These are phyloP conservation scores for Mycena albidolilacea DNA, from an alignment of 768 basidiomycete species.

Conservation along the genomic window DNA sequence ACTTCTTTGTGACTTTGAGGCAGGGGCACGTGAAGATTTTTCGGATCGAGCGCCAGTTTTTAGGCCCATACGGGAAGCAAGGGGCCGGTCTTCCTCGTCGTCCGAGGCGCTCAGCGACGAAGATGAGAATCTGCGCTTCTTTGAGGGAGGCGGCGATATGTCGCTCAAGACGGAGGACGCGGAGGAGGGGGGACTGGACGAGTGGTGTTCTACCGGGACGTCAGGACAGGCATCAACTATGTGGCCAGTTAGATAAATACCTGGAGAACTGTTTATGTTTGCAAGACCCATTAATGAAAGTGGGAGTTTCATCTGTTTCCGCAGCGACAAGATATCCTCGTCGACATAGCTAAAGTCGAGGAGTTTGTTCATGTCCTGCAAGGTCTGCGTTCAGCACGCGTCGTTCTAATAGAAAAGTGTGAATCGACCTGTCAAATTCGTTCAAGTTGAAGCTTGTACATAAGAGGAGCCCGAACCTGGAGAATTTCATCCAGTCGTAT, in stretches of 20 bases:
- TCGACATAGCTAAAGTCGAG: conserved; percentile 87
- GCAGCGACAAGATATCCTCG: conserved; percentile 76
- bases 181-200: conserved; percentile 58
- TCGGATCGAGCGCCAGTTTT: conserved; percentile 48
- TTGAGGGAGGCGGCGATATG: conserved; percentile 60
- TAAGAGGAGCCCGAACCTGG: conserved; percentile 66
- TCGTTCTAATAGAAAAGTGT: not conserved
- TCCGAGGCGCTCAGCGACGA: conserved; percentile 70
- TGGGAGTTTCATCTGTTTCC: conserved; percentile 77
- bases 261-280: conserved; percentile 64
- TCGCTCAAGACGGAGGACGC: conserved; percentile 68
- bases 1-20: conserved; percentile 54
- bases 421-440: conserved; percentile 20
- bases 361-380: conserved; percentile 80
- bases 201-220: conserved; percentile 45
- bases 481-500: conserved; percentile 86
- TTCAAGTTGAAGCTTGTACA: not conserved
- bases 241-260: conserved; percentile 52
- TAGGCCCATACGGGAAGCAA: conserved; percentile 62
- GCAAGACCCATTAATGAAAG: conserved; percentile 66
- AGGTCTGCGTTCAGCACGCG: conserved; percentile 12
- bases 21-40: conserved; percentile 46
- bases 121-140: conserved; percentile 63
- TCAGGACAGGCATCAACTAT: conserved; percentile 21
- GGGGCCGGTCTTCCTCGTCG: conserved; percentile 70